Conservation (phyloP, 371 early-diverging fungal species). For the Amoeboaphelidium protococcarum region DNA sequence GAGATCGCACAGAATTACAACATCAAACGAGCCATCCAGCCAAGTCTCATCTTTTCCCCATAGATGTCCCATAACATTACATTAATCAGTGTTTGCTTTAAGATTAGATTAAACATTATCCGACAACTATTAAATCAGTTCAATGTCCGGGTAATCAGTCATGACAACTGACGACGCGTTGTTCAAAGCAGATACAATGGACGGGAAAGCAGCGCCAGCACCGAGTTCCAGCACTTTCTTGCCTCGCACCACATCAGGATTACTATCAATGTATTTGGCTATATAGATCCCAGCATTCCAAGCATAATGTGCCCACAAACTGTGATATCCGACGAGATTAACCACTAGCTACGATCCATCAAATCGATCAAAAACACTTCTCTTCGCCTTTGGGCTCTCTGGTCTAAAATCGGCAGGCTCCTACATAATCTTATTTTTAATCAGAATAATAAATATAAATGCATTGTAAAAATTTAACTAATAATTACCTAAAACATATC, state of each 20-base stretch:
- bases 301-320: conserved; percentile 64
- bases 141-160: conserved; percentile 71
- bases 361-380: too few species aligned
- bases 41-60: conserved; percentile 47
- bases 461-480: too few species aligned
- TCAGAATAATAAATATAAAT: too few species aligned
- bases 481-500: too few species aligned
- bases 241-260: conserved; percentile 21
- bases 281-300: conserved; percentile 73
- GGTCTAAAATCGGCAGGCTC: too few species aligned
- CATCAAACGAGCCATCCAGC: conserved; percentile 23
- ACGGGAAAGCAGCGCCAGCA: conserved; percentile 67
- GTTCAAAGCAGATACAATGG: conserved; percentile 39
- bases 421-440: too few species aligned
- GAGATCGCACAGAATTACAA: conserved; percentile 60
- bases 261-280: conserved; percentile 40
- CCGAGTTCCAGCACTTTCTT: conserved; percentile 65
- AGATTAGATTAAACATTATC: conserved; percentile 27
- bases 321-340: conserved; percentile 42
- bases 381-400: too few species aligned
- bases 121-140: conserved; percentile 42
- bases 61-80: conserved; percentile 30
- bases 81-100: conserved; percentile 2
- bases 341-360: too few species aligned
- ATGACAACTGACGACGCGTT: conserved; percentile 40